These are phyloP conservation scores for Boeremia exigua DNA, from an alignment of 2,329 filamentous ascomycete species.

Conservation along the genomic window DNA sequence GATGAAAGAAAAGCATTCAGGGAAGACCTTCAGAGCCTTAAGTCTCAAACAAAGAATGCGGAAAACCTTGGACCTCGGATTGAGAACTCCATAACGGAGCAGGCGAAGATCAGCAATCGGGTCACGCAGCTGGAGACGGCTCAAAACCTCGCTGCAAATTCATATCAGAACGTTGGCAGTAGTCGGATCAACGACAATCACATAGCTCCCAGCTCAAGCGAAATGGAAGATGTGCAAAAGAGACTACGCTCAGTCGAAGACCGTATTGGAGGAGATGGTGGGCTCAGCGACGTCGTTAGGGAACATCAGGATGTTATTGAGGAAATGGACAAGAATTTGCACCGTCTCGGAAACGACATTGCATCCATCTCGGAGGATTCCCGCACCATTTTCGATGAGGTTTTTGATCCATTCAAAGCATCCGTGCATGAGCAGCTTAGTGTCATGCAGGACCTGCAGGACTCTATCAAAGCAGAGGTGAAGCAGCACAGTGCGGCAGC, in stretches of 20 bases:
- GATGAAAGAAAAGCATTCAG: neutral
- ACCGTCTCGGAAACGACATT: neutral
- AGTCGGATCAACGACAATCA: neutral
- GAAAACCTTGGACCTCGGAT: neutral
- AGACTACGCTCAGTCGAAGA: neutral
- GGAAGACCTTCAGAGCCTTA: too few relatives aligned
- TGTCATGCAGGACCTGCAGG: too few relatives aligned
- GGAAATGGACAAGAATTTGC: neutral
- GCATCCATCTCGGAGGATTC: neutral
- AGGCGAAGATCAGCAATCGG: neutral
- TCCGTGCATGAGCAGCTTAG: neutral
- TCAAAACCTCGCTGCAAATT: neutral
- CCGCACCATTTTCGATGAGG: neutral
- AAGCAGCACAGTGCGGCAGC: neutral
- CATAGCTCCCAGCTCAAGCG: too few relatives aligned
- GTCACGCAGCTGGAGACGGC: constrained; percentile 1
- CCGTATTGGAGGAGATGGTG: neutral
- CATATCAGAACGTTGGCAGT: neutral
- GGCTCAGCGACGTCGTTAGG: neutral
- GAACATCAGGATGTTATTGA: neutral
- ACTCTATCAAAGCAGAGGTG: too few relatives aligned
- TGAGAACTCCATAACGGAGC: neutral
- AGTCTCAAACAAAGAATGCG: too few relatives aligned
- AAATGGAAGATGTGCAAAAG: neutral
- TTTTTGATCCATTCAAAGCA: constrained; percentile 9